phyloP scores from a whole-genome alignment of 495 filamentous ascomycete species.

The Podospora tetraspora region DNA sequence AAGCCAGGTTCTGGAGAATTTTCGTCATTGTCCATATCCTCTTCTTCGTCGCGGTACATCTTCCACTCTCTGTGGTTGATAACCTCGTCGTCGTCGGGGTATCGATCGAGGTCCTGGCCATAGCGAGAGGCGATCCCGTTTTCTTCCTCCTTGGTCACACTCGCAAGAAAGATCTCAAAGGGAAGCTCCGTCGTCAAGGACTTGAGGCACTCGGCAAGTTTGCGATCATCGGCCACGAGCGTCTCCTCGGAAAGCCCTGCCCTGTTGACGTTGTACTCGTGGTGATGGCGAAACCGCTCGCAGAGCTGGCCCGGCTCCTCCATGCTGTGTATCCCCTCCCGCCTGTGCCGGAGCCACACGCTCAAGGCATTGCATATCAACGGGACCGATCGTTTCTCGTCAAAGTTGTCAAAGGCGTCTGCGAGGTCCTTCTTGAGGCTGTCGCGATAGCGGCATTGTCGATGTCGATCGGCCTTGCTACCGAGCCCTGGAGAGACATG shows the following conservation, averaged over 20 bases:
- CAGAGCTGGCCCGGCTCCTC: not conserved
- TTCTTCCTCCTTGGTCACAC: not conserved
- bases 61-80: too few relatives aligned
- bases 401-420: not conserved
- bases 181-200: not conserved
- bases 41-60: too few relatives aligned
- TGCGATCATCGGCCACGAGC: not conserved
- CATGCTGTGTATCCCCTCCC: not conserved
- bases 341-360: not conserved
- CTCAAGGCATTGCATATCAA: not conserved
- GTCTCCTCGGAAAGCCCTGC: not conserved
- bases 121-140: not conserved
- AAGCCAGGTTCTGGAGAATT: conserved; percentile 92
- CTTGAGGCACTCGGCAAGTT: not conserved
- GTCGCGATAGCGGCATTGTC: not conserved
- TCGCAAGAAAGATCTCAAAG: not conserved
- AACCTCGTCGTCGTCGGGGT: too few relatives aligned
- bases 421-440: not conserved
- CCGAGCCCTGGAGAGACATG: not conserved
- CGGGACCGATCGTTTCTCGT: not conserved
- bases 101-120: not conserved
- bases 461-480: not conserved
- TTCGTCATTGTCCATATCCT: conserved; percentile 30
- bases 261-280: not conserved
- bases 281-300: not conserved